Conservation (phyloP, 1,139 yeast genomes). For the Blastobotrys serpentis region DNA sequence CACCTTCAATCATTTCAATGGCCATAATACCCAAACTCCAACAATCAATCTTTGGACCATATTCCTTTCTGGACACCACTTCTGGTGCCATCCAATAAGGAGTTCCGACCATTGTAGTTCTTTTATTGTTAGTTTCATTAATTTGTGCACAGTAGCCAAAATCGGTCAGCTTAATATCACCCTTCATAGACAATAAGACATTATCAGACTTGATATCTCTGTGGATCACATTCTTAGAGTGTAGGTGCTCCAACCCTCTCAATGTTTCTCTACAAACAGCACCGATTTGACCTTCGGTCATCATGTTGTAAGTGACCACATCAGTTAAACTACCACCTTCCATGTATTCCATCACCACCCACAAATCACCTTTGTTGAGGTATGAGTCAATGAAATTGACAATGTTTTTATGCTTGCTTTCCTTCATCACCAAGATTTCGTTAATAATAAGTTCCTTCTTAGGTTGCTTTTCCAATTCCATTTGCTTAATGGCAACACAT, state of each 20-base stretch:
- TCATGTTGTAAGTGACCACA: conserved; percentile 89
- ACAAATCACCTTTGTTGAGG: conserved; percentile 62
- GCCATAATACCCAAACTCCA: conserved; percentile 99
- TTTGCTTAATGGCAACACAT: conserved; percentile 92
- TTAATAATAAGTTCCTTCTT: conserved; percentile 91
- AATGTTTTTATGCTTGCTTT: conserved; percentile 85
- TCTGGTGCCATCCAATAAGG: conserved; percentile 99
- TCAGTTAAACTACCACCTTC: conserved; percentile 97
- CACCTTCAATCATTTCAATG: conserved; percentile 98
- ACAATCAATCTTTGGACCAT: conserved; percentile 95
- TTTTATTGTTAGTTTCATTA: conserved; percentile 76
- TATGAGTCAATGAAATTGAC: conserved; percentile 92
- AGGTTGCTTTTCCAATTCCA: conserved; percentile 91
- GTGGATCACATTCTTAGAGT: conserved; percentile 91
- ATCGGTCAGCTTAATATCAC: conserved; percentile 79
- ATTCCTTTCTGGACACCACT: conserved; percentile 88
- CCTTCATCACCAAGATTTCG: conserved; percentile 94
- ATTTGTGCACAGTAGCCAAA: conserved; percentile 93
- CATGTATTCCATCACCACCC: conserved; percentile 99
- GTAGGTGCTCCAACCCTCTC: conserved; percentile 80
- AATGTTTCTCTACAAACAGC: conserved; percentile 92
- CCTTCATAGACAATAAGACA: conserved; percentile 74
- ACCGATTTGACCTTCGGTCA: conserved; percentile 97
- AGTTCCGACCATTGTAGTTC: conserved; percentile 99
- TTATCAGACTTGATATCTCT: conserved; percentile 96